phyloP scores from a whole-genome alignment of 352 stramenopile species.

The Globisporangium sylvaticum region DNA sequence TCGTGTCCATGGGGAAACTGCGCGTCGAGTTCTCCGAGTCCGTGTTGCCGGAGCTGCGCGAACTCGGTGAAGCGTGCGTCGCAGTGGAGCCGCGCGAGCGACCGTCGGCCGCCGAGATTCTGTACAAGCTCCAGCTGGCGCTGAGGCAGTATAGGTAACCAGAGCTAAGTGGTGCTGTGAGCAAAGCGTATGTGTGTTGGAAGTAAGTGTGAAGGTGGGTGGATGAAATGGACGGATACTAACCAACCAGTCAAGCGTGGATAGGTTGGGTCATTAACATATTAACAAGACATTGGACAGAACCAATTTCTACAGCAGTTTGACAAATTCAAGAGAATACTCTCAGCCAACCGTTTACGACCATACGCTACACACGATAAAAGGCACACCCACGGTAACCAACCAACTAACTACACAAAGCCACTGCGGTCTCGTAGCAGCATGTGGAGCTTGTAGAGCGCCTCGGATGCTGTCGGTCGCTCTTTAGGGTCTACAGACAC shows the following conservation, averaged over 20 bases:
- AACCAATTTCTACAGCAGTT: background rate
- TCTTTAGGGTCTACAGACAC: conserved; percentile 35
- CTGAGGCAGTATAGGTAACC: conserved; percentile 15
- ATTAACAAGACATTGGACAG: background rate
- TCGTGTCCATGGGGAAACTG: conserved; percentile 28
- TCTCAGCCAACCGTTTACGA: no score
- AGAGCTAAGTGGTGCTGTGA: background rate
- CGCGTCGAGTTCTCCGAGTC: conserved; percentile 36
- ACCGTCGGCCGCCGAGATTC: conserved; percentile 28
- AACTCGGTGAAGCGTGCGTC: conserved; percentile 33
- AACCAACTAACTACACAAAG: background rate
- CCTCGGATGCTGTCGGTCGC: conserved; percentile 32
- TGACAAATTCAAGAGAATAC: no score
- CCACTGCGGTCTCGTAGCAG: conserved; percentile 13
- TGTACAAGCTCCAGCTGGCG: conserved; percentile 35
- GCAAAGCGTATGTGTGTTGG: background rate
- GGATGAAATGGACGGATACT: background rate
- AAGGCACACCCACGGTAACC: no score
- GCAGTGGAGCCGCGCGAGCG: conserved; percentile 31
- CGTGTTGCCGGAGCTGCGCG: conserved; percentile 22
- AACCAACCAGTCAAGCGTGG: background rate
- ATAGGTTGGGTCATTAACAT: background rate
- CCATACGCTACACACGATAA: no score
- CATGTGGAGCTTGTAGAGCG: conserved; percentile 31
- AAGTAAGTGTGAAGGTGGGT: background rate